Evolutionary conservation across 2,329 filamentous ascomycete species (phyloP), one percentile per base, ranked within the genome.

Genomic region (Endothia cerciana): DNA sequence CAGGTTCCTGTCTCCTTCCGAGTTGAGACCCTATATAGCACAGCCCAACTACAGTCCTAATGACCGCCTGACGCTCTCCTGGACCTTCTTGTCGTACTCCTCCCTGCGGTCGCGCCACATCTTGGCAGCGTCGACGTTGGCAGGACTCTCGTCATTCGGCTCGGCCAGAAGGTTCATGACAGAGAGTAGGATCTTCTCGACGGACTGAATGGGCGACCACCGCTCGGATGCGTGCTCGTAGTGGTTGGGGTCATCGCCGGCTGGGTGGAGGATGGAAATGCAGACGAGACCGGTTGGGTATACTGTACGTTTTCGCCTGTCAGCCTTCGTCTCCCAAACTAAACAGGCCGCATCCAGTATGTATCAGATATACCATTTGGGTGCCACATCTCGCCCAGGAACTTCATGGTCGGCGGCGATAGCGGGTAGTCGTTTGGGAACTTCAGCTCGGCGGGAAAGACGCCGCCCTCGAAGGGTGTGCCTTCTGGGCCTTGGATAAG

Each of bases 91-190:
- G 80, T 97, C 94, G 80, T 97, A 99, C 76, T 96, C 92, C 25
- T 81, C 75, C 70, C 93, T 86, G 69, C 89, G 84, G 73, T 97
- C 94, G 69, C 94, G 86, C 94, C 94, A 98, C 91, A 97, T 92
- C 82, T 95, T 93, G 66, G 94, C 94, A 0, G 94, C 94, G 81
- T 98, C 94, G 51, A 98, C 91, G 75, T 98, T 98, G 65, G 94
- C 94, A 0, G 94, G 94, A 70, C 91, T 95, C 84, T 98, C 94
- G 75, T 98, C 94, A 78, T 98, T 98, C 67, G 94, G 94, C 80
- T 97, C 94, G 0, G 94, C 94, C 56, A 98, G 87, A 94, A 98
- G 98, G 79, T 93, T 97, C 91, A 98, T 98, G 68, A 98, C 94
- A 58, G 89, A 93, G 65, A 98, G 93, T 71, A 98, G 83, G 72